Base-by-base conservation (phyloP, 2,329 filamentous ascomycete species). In the Lecanicillium sp. region DNA sequence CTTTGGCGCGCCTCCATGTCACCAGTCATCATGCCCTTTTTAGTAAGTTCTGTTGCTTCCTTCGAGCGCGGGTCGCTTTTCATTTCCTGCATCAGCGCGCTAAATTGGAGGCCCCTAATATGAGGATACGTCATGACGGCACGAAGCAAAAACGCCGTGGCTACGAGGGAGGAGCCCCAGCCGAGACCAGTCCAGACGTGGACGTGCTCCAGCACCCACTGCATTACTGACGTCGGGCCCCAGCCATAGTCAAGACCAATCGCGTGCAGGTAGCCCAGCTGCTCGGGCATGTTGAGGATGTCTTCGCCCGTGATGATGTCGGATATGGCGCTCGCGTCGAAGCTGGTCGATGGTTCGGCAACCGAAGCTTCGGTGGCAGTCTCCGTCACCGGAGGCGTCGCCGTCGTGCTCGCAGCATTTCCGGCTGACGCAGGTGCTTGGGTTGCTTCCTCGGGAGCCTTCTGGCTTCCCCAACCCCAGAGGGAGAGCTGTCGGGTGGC, bases 241-340 rank as follows among this genome's bases (percentile, higher is more conserved):
- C 69, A 89, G 55, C 90, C 88, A 53, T 83, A 96, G 51, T 96
- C 85, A 16, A 98, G 67, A 4, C 92, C 92, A 9, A 96, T 68
- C 6, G 78, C 72, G 49, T 85, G 77, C 42, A 98, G 68, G 54
- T 89, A 95, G 45, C 92, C 92, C 42, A 94, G 75, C 36, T 78
- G 70, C 53, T 90, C 83, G 27, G 83, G 78, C 45, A 87, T 75
- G 45, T 73, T 63, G 43, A 78, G 68, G 39, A 76, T 60, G 38
- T 69, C 63, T 41, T 59, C 53, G 35, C 59, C 56, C 35, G 62
- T 55, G 44, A 60, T 59, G 32, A 61, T 48, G 40, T 58, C 52
- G 46, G 53, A 48, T 36, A 62, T 54, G 29, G 54, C 47, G 36
- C 53, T 47, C 40, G 64, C 49, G 48, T 60, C 57, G 47, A 57